phyloP scores from a whole-genome alignment of 345 rosid genomes.

The Eucalyptus tenuipes region DNA sequence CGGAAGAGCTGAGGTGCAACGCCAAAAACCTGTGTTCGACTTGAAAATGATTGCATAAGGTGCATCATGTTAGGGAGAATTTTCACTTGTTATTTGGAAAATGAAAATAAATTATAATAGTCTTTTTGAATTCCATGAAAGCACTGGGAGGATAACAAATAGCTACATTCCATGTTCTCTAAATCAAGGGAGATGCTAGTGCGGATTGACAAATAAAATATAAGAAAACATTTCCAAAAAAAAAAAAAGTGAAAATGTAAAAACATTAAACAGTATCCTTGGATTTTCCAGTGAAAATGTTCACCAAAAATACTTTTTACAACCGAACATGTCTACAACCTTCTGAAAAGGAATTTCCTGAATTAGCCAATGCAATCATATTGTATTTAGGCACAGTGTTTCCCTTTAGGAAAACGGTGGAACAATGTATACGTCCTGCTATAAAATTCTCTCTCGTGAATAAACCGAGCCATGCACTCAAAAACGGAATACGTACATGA shows the following conservation, averaged over 20 bases:
- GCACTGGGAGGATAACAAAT: background rate
- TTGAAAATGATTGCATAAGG: background rate
- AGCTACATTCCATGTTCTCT: background rate
- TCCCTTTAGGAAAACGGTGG: background rate
- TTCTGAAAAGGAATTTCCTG: background rate
- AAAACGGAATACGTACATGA: background rate
- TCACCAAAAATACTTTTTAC: background rate
- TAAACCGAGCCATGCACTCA: background rate
- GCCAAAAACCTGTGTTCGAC: background rate
- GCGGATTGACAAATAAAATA: background rate
- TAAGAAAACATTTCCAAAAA: background rate
- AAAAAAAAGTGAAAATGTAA: background rate
- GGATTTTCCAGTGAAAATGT: background rate
- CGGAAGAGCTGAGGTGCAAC: background rate
- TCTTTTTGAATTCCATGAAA: background rate
- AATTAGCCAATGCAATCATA: background rate
- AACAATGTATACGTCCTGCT: background rate
- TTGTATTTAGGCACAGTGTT: background rate
- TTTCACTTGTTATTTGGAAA: background rate
- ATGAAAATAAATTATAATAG: background rate
- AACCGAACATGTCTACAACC: background rate
- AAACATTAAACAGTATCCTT: background rate
- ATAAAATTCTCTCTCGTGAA: background rate
- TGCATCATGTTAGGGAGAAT: background rate
- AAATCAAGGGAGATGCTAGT: background rate